A percentile compares a stretch with the other conserved stretches of the same genome.
Conservation (phyloP, 2,329 filamentous ascomycete genomes). For the Verticillium isaacii region DNA sequence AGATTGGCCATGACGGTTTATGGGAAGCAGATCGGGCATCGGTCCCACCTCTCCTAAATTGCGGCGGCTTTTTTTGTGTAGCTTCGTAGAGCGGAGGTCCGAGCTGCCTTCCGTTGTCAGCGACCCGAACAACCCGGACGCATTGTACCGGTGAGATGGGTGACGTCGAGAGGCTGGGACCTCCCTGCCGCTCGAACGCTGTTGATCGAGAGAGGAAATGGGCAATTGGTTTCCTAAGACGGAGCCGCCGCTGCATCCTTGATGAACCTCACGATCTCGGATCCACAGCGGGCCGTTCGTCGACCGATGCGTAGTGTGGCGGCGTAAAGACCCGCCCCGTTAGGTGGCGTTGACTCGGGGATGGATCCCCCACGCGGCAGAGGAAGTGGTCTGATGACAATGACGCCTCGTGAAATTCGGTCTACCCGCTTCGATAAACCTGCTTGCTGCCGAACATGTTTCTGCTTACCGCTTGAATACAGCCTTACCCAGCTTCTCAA, state of each 20-base stretch:
- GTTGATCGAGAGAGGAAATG: neutral
- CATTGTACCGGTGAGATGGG: neutral
- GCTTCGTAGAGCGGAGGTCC: neutral
- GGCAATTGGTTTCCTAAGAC: neutral
- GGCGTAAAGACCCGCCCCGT: neutral
- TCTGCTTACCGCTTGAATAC: conserved; percentile 39
- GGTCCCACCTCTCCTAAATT: neutral
- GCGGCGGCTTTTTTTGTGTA: neutral
- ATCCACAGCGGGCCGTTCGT: neutral
- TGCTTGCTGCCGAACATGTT: neutral
- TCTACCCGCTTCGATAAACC: neutral
- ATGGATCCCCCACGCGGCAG: neutral
- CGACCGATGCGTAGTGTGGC: neutral
- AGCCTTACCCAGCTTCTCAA: conserved; percentile 70
- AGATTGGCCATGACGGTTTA: neutral
- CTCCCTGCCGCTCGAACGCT: neutral
- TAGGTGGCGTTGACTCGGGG: neutral
- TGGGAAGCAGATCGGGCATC: neutral
- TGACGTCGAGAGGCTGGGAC: neutral
- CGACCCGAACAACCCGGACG: neutral
- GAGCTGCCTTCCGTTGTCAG: neutral
- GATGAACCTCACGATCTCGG: neutral
- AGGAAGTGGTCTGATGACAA: neutral
- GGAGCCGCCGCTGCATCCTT: neutral
- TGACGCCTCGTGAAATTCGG: neutral